phyloP scores from a whole-genome alignment of 1,139 yeast species.

The Yamadazyma atmosphaerica region DNA sequence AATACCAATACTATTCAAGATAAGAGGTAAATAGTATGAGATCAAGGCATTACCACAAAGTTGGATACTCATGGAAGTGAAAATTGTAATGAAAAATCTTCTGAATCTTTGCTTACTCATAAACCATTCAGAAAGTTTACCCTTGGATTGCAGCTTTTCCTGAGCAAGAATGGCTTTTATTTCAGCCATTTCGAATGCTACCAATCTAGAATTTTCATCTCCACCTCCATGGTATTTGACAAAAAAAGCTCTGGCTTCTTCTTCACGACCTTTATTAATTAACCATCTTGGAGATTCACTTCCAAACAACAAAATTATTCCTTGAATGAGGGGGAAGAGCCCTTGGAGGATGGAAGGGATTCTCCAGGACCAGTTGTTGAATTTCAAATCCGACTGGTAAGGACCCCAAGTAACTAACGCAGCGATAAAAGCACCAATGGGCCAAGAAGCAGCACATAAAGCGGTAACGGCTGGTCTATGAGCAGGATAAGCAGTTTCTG shows the following conservation, averaged over 20 bases:
- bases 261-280: conserved; percentile 21
- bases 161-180: conserved; percentile 28
- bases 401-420: conserved; percentile 15
- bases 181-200: conserved; percentile 39
- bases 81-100: conserved; percentile 10
- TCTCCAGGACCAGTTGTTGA: conserved; percentile 20
- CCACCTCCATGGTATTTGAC: conserved; percentile 23
- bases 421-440: conserved; percentile 19
- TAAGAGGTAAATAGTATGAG: conserved; percentile 16
- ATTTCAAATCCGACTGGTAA: conserved; percentile 12
- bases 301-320: conserved; percentile 12
- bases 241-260: conserved; percentile 51
- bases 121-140: conserved; percentile 25
- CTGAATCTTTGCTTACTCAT: conserved; percentile 8
- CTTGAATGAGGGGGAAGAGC: conserved; percentile 12
- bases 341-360: conserved; percentile 18
- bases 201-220: conserved; percentile 15
- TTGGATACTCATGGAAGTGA: too few species aligned
- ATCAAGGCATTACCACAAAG: conserved; percentile 18
- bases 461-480: conserved; percentile 18
- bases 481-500: conserved; percentile 19
- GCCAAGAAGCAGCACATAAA: conserved; percentile 14
- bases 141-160: conserved; percentile 19
- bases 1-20: conserved; percentile 16
- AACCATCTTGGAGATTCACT: conserved; percentile 20